phyloP scores from a whole-genome alignment of 2,329 filamentous ascomycete genomes.

The Fusarium mexicanum region DNA sequence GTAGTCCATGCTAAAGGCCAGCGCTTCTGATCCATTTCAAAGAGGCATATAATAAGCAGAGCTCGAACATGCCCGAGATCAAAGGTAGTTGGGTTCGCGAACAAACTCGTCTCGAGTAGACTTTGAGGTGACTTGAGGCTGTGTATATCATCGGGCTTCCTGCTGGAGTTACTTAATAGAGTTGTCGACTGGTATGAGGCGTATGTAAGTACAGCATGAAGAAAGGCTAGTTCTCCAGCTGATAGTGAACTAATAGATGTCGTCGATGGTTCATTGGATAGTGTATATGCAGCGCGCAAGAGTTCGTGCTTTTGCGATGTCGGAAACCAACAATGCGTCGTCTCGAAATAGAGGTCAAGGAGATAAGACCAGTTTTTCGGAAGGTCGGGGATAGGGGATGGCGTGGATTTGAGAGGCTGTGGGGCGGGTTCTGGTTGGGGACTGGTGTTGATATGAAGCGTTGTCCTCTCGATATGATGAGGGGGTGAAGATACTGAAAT shows the following conservation, averaged over 20 bases:
- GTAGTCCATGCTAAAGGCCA: background rate
- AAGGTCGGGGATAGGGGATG: background rate
- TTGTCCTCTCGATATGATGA: too few relatives aligned
- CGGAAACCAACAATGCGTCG: conserved; percentile 1
- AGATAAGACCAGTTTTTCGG: conserved; percentile 6
- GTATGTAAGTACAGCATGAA: conserved; percentile 1
- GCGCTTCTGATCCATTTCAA: background rate
- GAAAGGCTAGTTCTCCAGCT: background rate
- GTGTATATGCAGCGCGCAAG: background rate
- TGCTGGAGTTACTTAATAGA: background rate
- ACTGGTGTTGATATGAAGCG: accelerated
- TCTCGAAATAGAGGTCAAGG: conserved; percentile 2
- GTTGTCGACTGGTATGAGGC: background rate
- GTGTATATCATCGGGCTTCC: accelerated
- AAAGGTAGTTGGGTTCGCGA: background rate
- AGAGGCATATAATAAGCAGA: background rate
- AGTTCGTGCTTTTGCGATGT: conserved; percentile 13
- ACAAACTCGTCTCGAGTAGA: background rate
- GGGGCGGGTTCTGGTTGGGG: accelerated
- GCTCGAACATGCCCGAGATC: background rate
- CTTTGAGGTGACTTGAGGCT: accelerated
- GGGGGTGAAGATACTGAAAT: too few relatives aligned
- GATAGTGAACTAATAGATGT: background rate
- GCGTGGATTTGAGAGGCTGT: accelerated
- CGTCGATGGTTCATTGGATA: background rate